Conservation (phyloP, 129 eudicot species). For the Tagetes erecta region DNA sequence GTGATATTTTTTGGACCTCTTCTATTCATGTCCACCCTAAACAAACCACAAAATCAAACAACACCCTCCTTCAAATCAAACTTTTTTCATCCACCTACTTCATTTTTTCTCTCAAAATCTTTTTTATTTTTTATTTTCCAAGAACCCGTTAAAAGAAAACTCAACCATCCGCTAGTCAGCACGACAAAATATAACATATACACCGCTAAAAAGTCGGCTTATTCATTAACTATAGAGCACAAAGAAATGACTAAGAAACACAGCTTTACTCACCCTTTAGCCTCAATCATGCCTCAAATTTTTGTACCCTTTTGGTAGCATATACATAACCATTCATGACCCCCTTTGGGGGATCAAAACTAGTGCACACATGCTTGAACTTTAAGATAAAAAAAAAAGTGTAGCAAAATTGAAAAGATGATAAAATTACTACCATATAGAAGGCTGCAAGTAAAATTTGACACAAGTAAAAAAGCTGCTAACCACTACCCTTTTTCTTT, state of each 20-base stretch:
- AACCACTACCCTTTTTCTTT: conserved; percentile 45
- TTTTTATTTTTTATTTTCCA: neutral
- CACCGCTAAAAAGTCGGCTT: too few species aligned
- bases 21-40: conserved; percentile 55
- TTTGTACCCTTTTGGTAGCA: conserved; percentile 24
- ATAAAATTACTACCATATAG: conserved; percentile 1
- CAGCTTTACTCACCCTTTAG: conserved; percentile 24
- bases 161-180: too few species aligned
- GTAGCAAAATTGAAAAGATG: conserved; percentile 8
- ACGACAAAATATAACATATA: too few species aligned
- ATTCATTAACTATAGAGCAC: too few species aligned
- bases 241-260: neutral
- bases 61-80: conserved; percentile 42
- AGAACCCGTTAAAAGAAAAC: too few species aligned
- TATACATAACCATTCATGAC: conserved; percentile 4
- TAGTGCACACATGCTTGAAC: conserved; percentile 10
- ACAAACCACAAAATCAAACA: conserved; percentile 62
- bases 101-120: neutral
- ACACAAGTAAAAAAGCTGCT: conserved; percentile 39
- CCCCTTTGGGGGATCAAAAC: neutral
- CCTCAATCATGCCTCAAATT: conserved; percentile 16
- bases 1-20: conserved; percentile 65
- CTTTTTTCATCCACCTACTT: conserved; percentile 34
- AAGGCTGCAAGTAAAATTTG: conserved; percentile 25
- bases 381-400: neutral